These are phyloP conservation scores for Coniella lustricola DNA, from an alignment of 2,329 filamentous ascomycete species.

Conservation along the genomic window DNA sequence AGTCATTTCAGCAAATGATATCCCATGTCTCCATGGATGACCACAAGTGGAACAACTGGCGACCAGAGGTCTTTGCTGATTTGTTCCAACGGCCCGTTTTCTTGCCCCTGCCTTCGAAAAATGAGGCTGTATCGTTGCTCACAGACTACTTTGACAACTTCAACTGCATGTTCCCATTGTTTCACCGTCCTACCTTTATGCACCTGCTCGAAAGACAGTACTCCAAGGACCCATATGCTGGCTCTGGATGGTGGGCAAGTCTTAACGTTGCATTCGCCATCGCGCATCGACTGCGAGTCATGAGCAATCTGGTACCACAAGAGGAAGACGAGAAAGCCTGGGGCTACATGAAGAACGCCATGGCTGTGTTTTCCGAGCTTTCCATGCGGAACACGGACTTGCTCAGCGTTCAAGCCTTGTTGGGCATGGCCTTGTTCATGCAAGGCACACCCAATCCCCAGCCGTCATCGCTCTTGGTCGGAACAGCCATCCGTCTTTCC, in stretches of 20 bases:
- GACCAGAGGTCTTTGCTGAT: constrained; percentile 92
- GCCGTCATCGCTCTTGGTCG: constrained; percentile 83
- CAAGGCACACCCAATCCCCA: constrained; percentile 96
- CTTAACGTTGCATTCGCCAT: constrained; percentile 93
- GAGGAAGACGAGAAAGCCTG: constrained; percentile 94
- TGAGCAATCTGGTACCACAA: constrained; percentile 85
- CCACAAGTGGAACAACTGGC: constrained; percentile 96
- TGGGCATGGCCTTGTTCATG: constrained; percentile 91
- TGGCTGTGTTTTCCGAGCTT: constrained; percentile 86
- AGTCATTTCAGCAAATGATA: constrained; percentile 92
- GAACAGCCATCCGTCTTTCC: constrained; percentile 80
- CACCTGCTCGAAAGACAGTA: constrained; percentile 93
- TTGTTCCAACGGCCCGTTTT: constrained; percentile 82
- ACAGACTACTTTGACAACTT: constrained; percentile 98
- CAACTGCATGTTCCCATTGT: constrained; percentile 97
- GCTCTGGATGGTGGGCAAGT: constrained; percentile 97
- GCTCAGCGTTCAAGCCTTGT: constrained; percentile 84
- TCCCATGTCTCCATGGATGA: constrained; percentile 84
- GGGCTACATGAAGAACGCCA: constrained; percentile 93
- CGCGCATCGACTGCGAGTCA: constrained; percentile 82
- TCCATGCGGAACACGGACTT: constrained; percentile 95
- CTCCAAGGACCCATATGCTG: constrained; percentile 83
- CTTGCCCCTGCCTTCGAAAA: constrained; percentile 73
- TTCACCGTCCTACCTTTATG: constrained; percentile 98
- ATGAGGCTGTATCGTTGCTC: constrained; percentile 80